phyloP scores from a whole-genome alignment of 371 early-diverging fungal genomes.

The Cokeromyces recurvatus region DNA sequence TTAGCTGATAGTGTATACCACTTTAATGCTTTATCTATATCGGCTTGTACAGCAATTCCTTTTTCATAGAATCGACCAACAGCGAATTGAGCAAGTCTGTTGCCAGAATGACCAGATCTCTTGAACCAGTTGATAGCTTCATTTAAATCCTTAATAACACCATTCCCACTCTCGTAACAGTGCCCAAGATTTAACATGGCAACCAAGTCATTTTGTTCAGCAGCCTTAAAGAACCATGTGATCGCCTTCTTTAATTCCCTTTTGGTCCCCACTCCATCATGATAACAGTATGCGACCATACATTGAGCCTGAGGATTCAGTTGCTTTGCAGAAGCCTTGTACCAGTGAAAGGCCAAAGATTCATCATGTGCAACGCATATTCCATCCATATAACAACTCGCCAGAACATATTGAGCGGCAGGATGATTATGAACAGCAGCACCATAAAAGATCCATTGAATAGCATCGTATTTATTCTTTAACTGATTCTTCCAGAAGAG shows the following conservation, averaged over 20 bases:
- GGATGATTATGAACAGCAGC: constrained; percentile 34
- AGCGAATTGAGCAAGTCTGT: no score
- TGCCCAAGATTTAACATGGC: no score
- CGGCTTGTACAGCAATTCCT: no score
- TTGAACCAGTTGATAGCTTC: constrained; percentile 69
- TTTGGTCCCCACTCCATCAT: constrained; percentile 55
- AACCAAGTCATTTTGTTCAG: no score
- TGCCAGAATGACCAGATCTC: constrained; percentile 9
- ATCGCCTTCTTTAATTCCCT: no score
- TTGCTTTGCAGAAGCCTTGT: constrained; percentile 51
- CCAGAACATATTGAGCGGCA: constrained; percentile 50
- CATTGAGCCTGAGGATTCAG: constrained; percentile 64
- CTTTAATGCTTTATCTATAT: no score
- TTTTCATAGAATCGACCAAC: no score
- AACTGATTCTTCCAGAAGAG: constrained; percentile 47
- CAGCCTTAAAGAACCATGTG: no score
- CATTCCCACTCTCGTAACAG: constrained; percentile 78
- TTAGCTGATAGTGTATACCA: no score
- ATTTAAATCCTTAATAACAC: constrained; percentile 53
- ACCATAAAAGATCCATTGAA: constrained; percentile 58
- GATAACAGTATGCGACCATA: constrained; percentile 62
- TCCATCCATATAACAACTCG: constrained; percentile 68
- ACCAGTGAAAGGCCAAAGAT: constrained; percentile 53
- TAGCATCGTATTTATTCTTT: constrained; percentile 24
- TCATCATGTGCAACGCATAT: constrained; percentile 49